A percentile compares a stretch with the other conserved stretches of the same genome.
Conservation (phyloP, 768 basidiomycete genomes). For the Chalciporus chontae region DNA sequence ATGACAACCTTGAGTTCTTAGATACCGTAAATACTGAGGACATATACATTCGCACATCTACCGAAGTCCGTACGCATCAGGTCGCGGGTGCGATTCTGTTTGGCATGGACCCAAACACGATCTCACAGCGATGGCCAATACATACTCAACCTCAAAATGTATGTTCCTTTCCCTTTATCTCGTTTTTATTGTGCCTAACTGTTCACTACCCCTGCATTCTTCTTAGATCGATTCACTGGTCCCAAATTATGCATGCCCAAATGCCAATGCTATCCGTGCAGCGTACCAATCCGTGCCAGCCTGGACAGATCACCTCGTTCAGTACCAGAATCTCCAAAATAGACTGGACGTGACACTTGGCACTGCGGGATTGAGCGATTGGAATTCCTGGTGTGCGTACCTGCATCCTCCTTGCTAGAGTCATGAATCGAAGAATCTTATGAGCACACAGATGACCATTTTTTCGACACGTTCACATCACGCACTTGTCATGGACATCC, state of each 20-base stretch:
- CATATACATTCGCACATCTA: constrained; percentile 43
- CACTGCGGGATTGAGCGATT: constrained; percentile 36
- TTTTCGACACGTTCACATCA: constrained; percentile 50
- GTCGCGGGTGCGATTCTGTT: constrained; percentile 43
- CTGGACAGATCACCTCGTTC: constrained; percentile 43
- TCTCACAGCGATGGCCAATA: constrained; percentile 34
- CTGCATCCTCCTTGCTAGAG: background rate
- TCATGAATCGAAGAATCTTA: background rate
- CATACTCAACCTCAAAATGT: constrained; percentile 41
- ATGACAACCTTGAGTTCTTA: constrained; percentile 35
- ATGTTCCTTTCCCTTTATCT: constrained; percentile 10
- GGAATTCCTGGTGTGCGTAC: constrained; percentile 47
- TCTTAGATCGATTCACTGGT: constrained; percentile 46
- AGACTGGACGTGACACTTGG: constrained; percentile 39
- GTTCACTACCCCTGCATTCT: background rate
- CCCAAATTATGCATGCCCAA: constrained; percentile 43
- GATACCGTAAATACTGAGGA: constrained; percentile 31
- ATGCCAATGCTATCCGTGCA: constrained; percentile 36
- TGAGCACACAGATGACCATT: constrained; percentile 40
- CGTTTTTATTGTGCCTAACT: background rate
- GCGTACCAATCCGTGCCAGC: constrained; percentile 42
- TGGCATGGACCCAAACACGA: constrained; percentile 41
- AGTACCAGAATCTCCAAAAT: constrained; percentile 35
- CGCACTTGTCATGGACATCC: constrained; percentile 44
- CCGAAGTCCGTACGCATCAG: constrained; percentile 45